Percentiles rank a stretch among this genome's conserved stretches.
Conservation (phyloP, 2,329 filamentous ascomycete genomes). For the Fusarium sp. region DNA sequence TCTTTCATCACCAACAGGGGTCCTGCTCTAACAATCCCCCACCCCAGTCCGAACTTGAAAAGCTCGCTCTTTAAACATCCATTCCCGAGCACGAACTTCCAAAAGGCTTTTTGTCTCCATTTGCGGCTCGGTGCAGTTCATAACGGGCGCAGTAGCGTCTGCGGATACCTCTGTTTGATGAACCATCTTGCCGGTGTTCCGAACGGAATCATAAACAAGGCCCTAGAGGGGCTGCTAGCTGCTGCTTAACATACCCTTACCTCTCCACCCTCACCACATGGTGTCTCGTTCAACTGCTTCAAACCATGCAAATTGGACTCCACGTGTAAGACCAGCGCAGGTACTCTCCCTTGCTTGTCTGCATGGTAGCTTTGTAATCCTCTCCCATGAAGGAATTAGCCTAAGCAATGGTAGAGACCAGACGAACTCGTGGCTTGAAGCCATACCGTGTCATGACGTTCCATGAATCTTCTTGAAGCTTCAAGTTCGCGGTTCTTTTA, state of each 20-base stretch:
- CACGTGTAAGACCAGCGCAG: background rate
- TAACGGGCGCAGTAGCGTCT: slow-evolving; percentile 6
- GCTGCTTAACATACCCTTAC: background rate
- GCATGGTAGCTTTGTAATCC: background rate
- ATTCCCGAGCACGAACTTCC: background rate
- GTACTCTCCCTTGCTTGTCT: background rate
- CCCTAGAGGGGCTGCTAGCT: background rate
- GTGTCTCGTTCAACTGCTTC: background rate
- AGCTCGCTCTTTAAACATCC: background rate
- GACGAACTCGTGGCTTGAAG: background rate
- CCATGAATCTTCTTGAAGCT: background rate
- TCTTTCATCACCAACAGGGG: slow-evolving; percentile 4
- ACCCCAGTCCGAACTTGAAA: background rate
- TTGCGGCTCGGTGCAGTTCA: slow-evolving; percentile 3
- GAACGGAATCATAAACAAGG: background rate
- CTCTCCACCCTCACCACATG: background rate
- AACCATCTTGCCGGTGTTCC: background rate
- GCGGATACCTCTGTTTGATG: background rate
- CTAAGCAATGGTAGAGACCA: background rate
- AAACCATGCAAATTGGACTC: background rate
- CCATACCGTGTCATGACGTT: background rate
- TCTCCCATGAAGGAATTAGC: background rate
- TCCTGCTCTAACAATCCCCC: background rate
- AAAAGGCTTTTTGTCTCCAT: background rate
- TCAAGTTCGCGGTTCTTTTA: background rate